These are phyloP conservation scores for Citrus reticulata DNA, from an alignment of 345 rosid species.

Conservation along the genomic window DNA sequence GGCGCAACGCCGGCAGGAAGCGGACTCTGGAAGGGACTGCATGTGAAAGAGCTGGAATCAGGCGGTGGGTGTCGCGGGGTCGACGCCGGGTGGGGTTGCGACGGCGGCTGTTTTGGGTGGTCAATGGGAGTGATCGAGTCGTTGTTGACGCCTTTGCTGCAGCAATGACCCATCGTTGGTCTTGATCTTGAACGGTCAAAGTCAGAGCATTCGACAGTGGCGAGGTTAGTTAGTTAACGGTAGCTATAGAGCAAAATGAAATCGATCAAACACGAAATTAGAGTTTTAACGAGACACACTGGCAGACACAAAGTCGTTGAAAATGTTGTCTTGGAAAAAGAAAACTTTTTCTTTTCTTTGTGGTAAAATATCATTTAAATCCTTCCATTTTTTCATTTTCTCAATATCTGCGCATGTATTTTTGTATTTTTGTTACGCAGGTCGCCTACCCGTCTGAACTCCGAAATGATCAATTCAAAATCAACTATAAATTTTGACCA, in stretches of 20 bases:
- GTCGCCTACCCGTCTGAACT: too few relatives aligned
- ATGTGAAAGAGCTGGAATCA: conserved; percentile 43
- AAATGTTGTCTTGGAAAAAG: not conserved
- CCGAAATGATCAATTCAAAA: too few relatives aligned
- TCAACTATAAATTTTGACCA: too few relatives aligned
- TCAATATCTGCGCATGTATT: too few relatives aligned
- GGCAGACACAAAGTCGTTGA: not conserved
- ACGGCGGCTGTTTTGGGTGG: conserved; percentile 26
- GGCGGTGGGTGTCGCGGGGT: conserved; percentile 25
- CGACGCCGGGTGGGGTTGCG: not conserved
- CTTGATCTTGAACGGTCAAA: conserved; percentile 19
- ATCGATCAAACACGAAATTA: too few relatives aligned
- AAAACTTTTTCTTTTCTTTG: too few relatives aligned
- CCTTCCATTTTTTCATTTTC: too few relatives aligned
- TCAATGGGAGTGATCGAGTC: conserved; percentile 12
- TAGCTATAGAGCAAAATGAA: not conserved
- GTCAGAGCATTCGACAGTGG: conserved; percentile 16
- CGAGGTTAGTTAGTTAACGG: not conserved
- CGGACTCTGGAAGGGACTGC: conserved; percentile 75
- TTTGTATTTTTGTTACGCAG: too few relatives aligned
- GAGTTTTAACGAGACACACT: not conserved
- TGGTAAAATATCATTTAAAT: not conserved
- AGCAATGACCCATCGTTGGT: conserved; percentile 72
- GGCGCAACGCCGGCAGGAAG: conserved; percentile 79
- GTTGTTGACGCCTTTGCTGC: conserved; percentile 50